Base-by-base conservation (phyloP, 345 rosid genomes). In the Erucastrum elatum region DNA sequence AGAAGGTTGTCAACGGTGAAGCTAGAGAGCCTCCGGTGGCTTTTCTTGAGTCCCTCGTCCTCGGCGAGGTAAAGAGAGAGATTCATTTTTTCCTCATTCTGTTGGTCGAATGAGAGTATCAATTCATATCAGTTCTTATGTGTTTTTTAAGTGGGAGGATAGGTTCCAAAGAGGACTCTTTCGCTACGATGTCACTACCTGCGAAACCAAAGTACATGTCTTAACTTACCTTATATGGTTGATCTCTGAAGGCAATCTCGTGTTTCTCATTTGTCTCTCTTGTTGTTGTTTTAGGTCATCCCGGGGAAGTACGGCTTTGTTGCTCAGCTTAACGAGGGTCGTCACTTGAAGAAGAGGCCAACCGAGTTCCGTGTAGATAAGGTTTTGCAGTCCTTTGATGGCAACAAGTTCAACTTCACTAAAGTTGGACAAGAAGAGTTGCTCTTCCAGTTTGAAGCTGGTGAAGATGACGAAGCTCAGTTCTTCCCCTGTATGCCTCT, bases 291-390 rank as follows among this genome's bases (percentile, higher is more conserved):
- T 12, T 67, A 95, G 99, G 92, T 95, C 71, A 93, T 95, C 59
- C 97, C 97, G n/a, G 99, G 99, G 59, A 84, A 77, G 58, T 84
- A 83, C 81, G 97, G 99, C 12, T 95, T 95, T 78, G 74, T 95
- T 64, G 99, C 99, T 73, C 98, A 95, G 90, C 94, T 95, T 71
- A 95, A 95, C 39, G 97, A 95, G 74, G 99, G 99, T 34, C 97
- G 99, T 56, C 99, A 93, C 85, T 80, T 95, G 10, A 91, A 95
- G 91, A 95, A 95, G 86, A 86, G 99, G 85, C 99, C 98, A 1
- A 95, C 99, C 17, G 98, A 95, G 80, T 95, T 95, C 82, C 93
- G 92, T 17, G 92, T 95, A 8, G 98, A 91, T 82, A 89, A 87
- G 93, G 99, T 95, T 62, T 89, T 95, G 46, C 99, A 95, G 88